Base-by-base conservation (phyloP, 495 filamentous ascomycete genomes). In the Aspergillus mulundensis region DNA sequence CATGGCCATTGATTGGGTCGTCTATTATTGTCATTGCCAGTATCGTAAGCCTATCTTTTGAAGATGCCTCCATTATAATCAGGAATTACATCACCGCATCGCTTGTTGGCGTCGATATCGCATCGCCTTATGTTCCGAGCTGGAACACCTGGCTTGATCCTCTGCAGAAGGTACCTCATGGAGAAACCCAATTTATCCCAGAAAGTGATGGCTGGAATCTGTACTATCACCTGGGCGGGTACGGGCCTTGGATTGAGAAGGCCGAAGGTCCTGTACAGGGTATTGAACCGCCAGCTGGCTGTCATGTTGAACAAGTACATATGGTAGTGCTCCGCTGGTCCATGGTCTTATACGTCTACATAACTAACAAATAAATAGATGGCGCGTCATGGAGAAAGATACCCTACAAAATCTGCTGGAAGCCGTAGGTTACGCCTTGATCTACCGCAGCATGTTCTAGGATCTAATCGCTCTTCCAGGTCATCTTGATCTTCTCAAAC, bases 171-270 rank as follows among this genome's bases (percentile, higher is more conserved):
- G 19, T 39, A 19, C 20, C 56, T 18, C 21, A 12, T 23, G 11
- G n/a, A 10, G 14, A 11, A 39, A 0, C 10, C 15, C n/a, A 6
- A 21, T 11, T 7, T 3, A 30, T 0, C 15, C 14, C n/a, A n/a
- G 8, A 58, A 8, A 41, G 28, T 21, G 42, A 56, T 57, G 56
- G 46, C 56, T 85, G 82, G 82, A 78, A 83, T 59, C 59, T 84
- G 42, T 66, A 81, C 20, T 76, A 83, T 52, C 78, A 84, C 61
- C 66, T 83, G 6, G 82, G 82, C 10, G 81, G 82, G 5, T 81
- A 81, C 64, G 78, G 82, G 1, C 82, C 82, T 10, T 84, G 81
- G 82, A 69, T 85, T 42, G 72, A 80, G 60, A 83, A 80, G 53
- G 52, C 71, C 15, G 70, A 75, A 49, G 72, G 67, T 21, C 64